phyloP scores from a whole-genome alignment of 331 rosid genomes.

The Erythrophleum ivorense region DNA sequence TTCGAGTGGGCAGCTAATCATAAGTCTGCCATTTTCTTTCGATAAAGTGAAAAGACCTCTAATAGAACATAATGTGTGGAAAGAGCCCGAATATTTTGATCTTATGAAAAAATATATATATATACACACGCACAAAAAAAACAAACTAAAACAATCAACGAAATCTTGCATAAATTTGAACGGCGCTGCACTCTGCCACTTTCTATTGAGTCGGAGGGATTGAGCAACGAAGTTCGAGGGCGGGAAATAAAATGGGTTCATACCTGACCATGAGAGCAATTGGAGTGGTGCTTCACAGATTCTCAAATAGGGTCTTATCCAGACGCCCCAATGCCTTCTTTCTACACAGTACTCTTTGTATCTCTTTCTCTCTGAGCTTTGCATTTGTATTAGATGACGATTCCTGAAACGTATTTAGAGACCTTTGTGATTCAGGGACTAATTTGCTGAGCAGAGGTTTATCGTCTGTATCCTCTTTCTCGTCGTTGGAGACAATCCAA shows the following conservation, averaged over 20 bases:
- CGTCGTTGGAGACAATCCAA: constrained; percentile 36
- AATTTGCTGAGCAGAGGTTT: constrained; percentile 41
- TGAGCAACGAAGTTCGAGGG: background rate
- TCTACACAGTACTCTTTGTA: constrained; percentile 40
- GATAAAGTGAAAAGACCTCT: background rate
- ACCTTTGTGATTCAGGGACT: constrained; percentile 56
- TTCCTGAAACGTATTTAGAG: constrained; percentile 26
- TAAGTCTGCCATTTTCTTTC: background rate
- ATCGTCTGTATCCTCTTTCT: constrained; percentile 42
- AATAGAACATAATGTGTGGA: background rate
- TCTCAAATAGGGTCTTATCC: constrained; percentile 50
- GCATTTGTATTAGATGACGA: background rate
- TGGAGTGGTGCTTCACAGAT: constrained; percentile 51
- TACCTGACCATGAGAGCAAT: constrained; percentile 52
- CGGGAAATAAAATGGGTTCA: constrained; percentile 42
- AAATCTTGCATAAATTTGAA: background rate
- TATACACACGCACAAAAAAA: too few relatives aligned
- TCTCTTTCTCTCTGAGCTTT: constrained; percentile 11
- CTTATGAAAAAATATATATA: background rate
- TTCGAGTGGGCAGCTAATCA: background rate
- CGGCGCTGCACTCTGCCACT: background rate
- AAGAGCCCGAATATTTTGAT: background rate
- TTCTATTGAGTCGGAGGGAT: background rate
- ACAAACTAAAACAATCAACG: background rate
- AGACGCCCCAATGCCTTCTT: constrained; percentile 41